phyloP scores from a whole-genome alignment of 2,329 filamentous ascomycete species.

The Fusarium globosum region DNA sequence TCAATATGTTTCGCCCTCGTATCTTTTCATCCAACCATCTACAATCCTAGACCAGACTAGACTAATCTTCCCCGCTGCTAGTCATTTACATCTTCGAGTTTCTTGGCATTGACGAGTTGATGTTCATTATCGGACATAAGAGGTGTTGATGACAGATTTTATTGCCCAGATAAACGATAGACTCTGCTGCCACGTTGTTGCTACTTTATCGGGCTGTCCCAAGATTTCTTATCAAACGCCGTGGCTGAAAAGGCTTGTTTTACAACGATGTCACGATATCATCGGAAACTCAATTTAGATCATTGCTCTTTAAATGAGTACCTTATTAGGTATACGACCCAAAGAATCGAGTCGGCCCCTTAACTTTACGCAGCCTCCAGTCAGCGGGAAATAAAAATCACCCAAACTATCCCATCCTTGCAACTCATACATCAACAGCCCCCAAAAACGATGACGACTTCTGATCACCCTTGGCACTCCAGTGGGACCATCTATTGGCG shows the following conservation, averaged over 20 bases:
- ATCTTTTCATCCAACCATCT: conserved; percentile 20
- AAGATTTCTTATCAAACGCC: not conserved
- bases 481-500: not conserved
- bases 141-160: not conserved
- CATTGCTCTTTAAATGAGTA: too few species aligned
- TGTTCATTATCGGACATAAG: not conserved
- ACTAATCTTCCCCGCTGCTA: conserved; percentile 7
- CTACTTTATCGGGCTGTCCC: not conserved
- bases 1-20: conserved; percentile 20
- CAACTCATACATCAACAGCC: not conserved
- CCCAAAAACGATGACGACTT: conserved; percentile 16
- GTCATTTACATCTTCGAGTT: conserved; percentile 11
- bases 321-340: not conserved
- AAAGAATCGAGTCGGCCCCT: not conserved
- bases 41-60: not conserved
- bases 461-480: not conserved
- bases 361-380: not conserved
- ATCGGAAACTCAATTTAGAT: not conserved
- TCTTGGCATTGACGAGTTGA: conserved; percentile 31
- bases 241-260: conserved; percentile 6
- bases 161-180: not conserved
- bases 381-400: not conserved
- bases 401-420: not conserved
- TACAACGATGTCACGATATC: not conserved
- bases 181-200: not conserved